phyloP scores from a whole-genome alignment of 2,329 filamentous ascomycete species.

The Mycocentrospora acerina region DNA sequence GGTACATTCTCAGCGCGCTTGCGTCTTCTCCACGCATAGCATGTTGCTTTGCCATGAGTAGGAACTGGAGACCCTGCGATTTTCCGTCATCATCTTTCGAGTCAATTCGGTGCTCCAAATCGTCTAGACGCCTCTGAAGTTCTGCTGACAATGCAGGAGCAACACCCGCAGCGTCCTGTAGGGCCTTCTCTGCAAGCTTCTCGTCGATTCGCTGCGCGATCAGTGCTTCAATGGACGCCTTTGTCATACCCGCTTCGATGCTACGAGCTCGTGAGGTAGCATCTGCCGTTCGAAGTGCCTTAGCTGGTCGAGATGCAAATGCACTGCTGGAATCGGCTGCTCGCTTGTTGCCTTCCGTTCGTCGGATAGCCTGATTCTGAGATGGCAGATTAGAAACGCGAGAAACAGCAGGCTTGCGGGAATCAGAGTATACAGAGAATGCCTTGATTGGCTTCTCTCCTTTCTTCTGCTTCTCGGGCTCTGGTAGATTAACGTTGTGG shows the following conservation, averaged over 20 bases:
- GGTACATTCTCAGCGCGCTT: slow-evolving; percentile 81
- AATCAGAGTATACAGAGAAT: slow-evolving; percentile 83
- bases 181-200: slow-evolving; percentile 74
- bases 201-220: slow-evolving; percentile 91
- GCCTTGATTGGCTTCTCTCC: slow-evolving; percentile 74
- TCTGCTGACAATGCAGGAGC: slow-evolving; percentile 66
- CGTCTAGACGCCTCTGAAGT: slow-evolving; percentile 77
- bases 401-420: slow-evolving; percentile 28
- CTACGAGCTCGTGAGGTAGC: slow-evolving; percentile 30
- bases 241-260: slow-evolving; percentile 47
- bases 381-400: slow-evolving; percentile 31
- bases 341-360: slow-evolving; percentile 49
- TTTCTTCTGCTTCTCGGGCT: slow-evolving; percentile 53
- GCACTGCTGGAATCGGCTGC: slow-evolving; percentile 42
- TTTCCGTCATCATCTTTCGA: slow-evolving; percentile 68
- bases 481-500: slow-evolving; percentile 69
- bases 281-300: slow-evolving; percentile 41
- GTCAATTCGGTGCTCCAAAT: slow-evolving; percentile 83
- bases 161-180: slow-evolving; percentile 56
- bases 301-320: slow-evolving; percentile 42
- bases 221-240: slow-evolving; percentile 80
- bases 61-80: slow-evolving; percentile 78
- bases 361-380: slow-evolving; percentile 38
- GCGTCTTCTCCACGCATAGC: slow-evolving; percentile 78
- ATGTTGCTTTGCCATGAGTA: slow-evolving; percentile 90